Evolutionary conservation across 768 basidiomycete species (phyloP), one percentile per base, ranked within the genome.

Genomic region (Tylopilus plumbeoviolaceoides): DNA sequence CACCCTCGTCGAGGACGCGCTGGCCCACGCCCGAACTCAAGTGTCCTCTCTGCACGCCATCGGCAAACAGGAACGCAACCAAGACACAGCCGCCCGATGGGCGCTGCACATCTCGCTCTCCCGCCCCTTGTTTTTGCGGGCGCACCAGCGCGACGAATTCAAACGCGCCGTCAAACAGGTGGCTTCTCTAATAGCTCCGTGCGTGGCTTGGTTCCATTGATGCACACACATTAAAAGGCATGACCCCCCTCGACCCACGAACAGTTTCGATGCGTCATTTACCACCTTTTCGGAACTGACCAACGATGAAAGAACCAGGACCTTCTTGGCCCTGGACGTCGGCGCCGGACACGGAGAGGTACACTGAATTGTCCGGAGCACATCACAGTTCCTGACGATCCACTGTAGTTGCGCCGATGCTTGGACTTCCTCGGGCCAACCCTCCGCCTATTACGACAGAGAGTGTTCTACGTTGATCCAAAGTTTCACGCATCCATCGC

Each of bases 401-500:
- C 42, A 51, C 44, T 49, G 53, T 56, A 95, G 94, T 70, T 94
- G 12, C 70, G 72, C 53, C 61, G 65, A 8, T 69, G 93, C 40
- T 73, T 81, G 2, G 72, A 79, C 44, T 72, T 74, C 21, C 68
- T 97, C 39, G 73, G 77, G 5, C 85, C 87, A 1, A 72, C 76
- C 7, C 71, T 95, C 43, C 71, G 71, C 27, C 64, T 68, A 4
- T 72, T 91, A 31, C 84, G 85, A 48, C 87, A 95, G 59, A 84
- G 85, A 57, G 78, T 80, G 51, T 97, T 91, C 69, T 95, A 98
- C 70, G 62, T 73, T 31, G 72, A 81, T 28, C 92, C 95, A 18
- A 81, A 85, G 42, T 97, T 94, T 63, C 95, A 98, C 64, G 79
- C 88, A 12, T 95, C 92, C 2, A 83, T 97, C 50, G 91, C 84